Evolutionary conservation across 139 green algal species (phyloP).

Genomic region (Picochlorum sp.): DNA sequence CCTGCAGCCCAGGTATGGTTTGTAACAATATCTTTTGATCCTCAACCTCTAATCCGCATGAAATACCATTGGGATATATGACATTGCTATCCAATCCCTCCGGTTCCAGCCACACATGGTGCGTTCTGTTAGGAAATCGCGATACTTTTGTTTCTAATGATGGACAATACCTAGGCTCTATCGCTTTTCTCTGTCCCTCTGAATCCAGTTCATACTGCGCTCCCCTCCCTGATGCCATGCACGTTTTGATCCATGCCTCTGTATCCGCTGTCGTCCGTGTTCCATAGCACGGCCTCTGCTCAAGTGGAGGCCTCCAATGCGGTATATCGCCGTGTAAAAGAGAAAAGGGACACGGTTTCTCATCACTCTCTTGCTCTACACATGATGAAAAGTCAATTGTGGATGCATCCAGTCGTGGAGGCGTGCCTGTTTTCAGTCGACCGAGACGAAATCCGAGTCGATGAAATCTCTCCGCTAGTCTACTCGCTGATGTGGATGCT

Average conservation of each 20-base stretch:
- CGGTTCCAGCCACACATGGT: constrained; percentile 58
- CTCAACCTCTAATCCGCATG: constrained; percentile 37
- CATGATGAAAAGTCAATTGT: constrained; percentile 41
- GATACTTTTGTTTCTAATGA: constrained; percentile 49
- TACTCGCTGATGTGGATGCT: constrained; percentile 21
- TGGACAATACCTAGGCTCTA: constrained; percentile 49
- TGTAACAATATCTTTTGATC: constrained; percentile 38
- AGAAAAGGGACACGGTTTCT: constrained; percentile 34
- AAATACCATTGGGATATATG: constrained; percentile 52
- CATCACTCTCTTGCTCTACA: constrained; percentile 33
- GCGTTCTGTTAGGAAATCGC: constrained; percentile 42
- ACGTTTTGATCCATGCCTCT: constrained; percentile 30
- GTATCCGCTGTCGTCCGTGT: constrained; percentile 42
- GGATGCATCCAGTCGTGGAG: constrained; percentile 36
- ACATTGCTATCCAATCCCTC: constrained; percentile 42
- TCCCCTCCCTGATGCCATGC: constrained; percentile 24
- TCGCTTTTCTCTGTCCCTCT: constrained; percentile 2
- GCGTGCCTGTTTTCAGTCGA: constrained; percentile 50
- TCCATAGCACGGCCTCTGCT: constrained; percentile 29
- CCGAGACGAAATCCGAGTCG: constrained; percentile 28
- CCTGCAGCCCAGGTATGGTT: constrained; percentile 43
- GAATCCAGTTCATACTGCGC: constrained; percentile 9
- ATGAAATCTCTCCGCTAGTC: constrained; percentile 27
- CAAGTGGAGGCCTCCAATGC: constrained; percentile 20
- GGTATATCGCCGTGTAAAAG: constrained; percentile 31